Evolutionary conservation across 192 early-diverging fungal genomes (phyloP).

Genomic region (Umbelopsis isabellina): DNA sequence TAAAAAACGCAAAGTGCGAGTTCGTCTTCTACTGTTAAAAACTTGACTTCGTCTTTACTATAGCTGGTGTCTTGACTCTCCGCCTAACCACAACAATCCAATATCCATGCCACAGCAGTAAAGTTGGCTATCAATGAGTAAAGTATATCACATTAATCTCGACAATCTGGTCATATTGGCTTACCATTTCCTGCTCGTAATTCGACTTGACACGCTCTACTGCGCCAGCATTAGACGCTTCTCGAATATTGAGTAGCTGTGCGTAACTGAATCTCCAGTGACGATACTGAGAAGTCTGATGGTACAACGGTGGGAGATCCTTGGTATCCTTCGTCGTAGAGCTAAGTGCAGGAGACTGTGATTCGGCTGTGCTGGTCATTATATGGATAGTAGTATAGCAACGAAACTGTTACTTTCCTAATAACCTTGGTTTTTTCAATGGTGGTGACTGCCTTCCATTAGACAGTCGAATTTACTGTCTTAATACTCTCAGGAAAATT

Average conservation of each 20-base stretch:
- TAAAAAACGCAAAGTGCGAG: constrained; percentile 57
- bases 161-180: background rate
- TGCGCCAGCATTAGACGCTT: constrained; percentile 56
- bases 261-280: constrained; percentile 71
- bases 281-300: constrained; percentile 74
- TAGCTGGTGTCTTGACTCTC: background rate
- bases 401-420: too few species aligned
- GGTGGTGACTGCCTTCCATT: too few species aligned
- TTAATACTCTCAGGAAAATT: too few species aligned
- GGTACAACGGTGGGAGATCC: constrained; percentile 46
- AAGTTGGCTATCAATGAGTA: background rate
- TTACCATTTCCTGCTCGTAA: constrained; percentile 57
- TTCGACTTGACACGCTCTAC: constrained; percentile 61
- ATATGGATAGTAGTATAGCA: too few species aligned
- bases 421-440: too few species aligned
- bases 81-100: background rate
- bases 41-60: constrained; percentile 40
- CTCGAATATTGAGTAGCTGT: constrained; percentile 59
- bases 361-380: background rate
- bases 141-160: background rate
- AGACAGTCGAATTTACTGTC: too few species aligned
- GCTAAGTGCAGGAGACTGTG: background rate
- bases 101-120: background rate
- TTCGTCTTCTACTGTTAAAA: constrained; percentile 55
- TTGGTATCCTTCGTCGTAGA: background rate